Percentiles rank a stretch among this genome's conserved stretches.
Evolutionary conservation across 306 rosid species (phyloP).

Genomic region (Lathyrus tuberosus): DNA sequence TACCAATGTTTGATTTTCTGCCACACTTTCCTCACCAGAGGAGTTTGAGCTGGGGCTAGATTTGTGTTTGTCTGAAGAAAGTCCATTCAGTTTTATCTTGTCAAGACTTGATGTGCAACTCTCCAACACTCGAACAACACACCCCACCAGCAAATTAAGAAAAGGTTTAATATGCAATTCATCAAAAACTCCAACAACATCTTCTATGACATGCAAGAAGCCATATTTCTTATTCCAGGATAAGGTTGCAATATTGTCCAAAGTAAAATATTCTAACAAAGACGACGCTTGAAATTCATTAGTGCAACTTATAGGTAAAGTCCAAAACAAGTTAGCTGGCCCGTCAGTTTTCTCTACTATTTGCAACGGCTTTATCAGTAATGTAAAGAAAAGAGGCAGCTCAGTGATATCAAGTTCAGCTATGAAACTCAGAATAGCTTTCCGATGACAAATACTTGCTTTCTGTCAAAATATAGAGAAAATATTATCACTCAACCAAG

Average conservation of each 20-base stretch:
- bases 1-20: slow-evolving; percentile 55
- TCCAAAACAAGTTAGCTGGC: slow-evolving; percentile 68
- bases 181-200: slow-evolving; percentile 82
- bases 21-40: slow-evolving; percentile 40
- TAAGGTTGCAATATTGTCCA: slow-evolving; percentile 58
- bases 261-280: slow-evolving; percentile 67
- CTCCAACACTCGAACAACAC: slow-evolving; percentile 84
- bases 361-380: slow-evolving; percentile 81
- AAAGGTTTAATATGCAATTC: slow-evolving; percentile 75
- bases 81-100: slow-evolving; percentile 41
- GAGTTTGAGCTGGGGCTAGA: slow-evolving; percentile 30
- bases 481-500: slow-evolving; percentile 27
- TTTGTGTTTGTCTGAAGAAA: slow-evolving; percentile 44
- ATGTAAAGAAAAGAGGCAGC: slow-evolving; percentile 83
- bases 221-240: slow-evolving; percentile 85
- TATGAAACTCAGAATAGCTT: slow-evolving; percentile 80
- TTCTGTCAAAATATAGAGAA: slow-evolving; percentile 53
- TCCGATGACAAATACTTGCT: slow-evolving; percentile 78
- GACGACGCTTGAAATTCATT: slow-evolving; percentile 53
- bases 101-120: slow-evolving; percentile 70
- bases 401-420: slow-evolving; percentile 78
- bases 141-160: slow-evolving; percentile 77
- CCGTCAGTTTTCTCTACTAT: slow-evolving; percentile 59
- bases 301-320: slow-evolving; percentile 46
- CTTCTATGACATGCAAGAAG: slow-evolving; percentile 87